Evolutionary conservation across 345 rosid genomes (phyloP).

Genomic region (Acer campestre): DNA sequence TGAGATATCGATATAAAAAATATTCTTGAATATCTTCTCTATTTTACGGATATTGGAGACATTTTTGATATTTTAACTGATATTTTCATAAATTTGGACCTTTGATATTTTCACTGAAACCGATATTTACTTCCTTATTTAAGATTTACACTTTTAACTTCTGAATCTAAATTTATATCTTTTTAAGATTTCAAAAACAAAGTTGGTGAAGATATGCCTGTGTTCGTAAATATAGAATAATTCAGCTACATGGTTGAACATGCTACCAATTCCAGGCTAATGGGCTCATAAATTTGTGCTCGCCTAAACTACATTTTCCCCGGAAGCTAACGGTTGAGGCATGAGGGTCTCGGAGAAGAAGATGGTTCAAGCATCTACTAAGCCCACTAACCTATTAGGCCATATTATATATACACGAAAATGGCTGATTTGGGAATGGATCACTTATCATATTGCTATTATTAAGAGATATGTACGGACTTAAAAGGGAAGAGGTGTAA

Average conservation of each 20-base stretch:
- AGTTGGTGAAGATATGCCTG: neutral
- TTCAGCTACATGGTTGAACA: neutral
- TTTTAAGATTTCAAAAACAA: too few relatives aligned
- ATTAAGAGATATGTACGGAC: neutral
- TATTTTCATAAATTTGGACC: too few relatives aligned
- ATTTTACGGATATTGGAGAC: too few relatives aligned
- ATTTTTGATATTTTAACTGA: too few relatives aligned
- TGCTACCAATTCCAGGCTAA: neutral
- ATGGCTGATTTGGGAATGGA: neutral
- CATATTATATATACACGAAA: neutral
- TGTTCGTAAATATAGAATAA: neutral
- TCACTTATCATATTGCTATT: neutral
- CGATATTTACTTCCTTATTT: too few relatives aligned
- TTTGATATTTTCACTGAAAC: too few relatives aligned
- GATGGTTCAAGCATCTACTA: neutral
- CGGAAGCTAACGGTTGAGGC: neutral
- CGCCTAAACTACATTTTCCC: neutral
- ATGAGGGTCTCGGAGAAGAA: neutral
- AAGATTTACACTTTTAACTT: too few relatives aligned
- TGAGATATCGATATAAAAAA: too few relatives aligned
- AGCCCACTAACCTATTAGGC: neutral
- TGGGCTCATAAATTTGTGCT: neutral
- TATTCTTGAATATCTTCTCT: too few relatives aligned
- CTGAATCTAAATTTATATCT: too few relatives aligned
- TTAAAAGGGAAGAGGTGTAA: neutral